Conservation (phyloP, 441 rosid genomes). For the Gossypium davidsonii region DNA sequence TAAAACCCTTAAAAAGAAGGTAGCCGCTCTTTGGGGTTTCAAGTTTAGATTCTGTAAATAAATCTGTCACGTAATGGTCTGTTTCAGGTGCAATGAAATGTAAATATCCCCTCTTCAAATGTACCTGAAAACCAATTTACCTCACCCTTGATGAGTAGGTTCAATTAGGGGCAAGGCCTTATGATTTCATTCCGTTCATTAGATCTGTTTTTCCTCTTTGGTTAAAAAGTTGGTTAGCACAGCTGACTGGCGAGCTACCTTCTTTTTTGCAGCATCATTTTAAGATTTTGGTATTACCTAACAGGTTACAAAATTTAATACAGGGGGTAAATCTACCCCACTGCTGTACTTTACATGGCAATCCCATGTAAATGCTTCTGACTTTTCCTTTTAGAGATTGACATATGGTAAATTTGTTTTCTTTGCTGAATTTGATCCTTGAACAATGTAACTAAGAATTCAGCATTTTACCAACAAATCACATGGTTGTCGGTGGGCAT, state of each 20-base stretch:
- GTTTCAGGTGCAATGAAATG: too few relatives aligned
- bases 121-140: neutral
- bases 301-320: neutral
- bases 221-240: neutral
- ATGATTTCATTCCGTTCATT: slow-evolving; percentile 5
- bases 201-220: slow-evolving; percentile 3
- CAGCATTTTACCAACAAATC: too few relatives aligned
- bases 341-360: neutral
- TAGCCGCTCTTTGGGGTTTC: too few relatives aligned
- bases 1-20: too few relatives aligned
- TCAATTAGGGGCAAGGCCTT: slow-evolving; percentile 11
- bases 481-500: too few relatives aligned
- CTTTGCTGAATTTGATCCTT: too few relatives aligned
- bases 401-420: too few relatives aligned
- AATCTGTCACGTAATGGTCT: too few relatives aligned
- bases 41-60: too few relatives aligned
- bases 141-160: slow-evolving; percentile 8
- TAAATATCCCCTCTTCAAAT: neutral
- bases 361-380: neutral
- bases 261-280: neutral
- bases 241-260: too few relatives aligned
- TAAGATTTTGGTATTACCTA: neutral
- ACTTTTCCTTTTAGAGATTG: too few relatives aligned
- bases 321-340: neutral
- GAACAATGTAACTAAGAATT: too few relatives aligned